phyloP scores from a whole-genome alignment of 1,284 basidiomycete genomes.

The Mycena sp. region DNA sequence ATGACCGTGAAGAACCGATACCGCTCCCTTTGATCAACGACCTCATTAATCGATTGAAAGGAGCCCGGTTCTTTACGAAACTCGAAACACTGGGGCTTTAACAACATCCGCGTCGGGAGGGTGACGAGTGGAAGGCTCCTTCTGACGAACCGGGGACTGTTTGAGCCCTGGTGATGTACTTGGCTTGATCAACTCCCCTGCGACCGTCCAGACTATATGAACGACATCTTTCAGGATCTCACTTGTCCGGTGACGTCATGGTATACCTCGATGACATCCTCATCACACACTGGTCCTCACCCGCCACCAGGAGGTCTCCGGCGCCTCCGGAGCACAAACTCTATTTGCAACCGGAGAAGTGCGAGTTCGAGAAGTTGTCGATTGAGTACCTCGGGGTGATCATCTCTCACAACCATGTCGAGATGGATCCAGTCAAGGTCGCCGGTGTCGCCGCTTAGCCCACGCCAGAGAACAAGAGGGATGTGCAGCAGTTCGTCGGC shows the following conservation, averaged over 20 bases:
- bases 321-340: slow-evolving; percentile 8
- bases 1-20: slow-evolving; percentile 48
- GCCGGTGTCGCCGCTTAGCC: slow-evolving; percentile 28
- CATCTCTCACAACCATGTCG: slow-evolving; percentile 4
- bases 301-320: slow-evolving; percentile 7
- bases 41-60: slow-evolving; percentile 32
- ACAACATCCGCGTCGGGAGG: slow-evolving; percentile 39
- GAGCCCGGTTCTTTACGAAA: slow-evolving; percentile 46
- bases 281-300: slow-evolving; percentile 17
- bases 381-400: slow-evolving; percentile 13
- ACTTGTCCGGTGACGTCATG: slow-evolving; percentile 6
- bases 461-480: slow-evolving; percentile 28
- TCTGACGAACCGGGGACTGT: slow-evolving; percentile 30
- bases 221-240: neutral
- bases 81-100: slow-evolving; percentile 45
- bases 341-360: slow-evolving; percentile 14
- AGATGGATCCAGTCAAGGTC: slow-evolving; percentile 17
- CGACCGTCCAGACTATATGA: slow-evolving; percentile 29
- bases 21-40: slow-evolving; percentile 30
- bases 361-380: slow-evolving; percentile 9
- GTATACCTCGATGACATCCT: slow-evolving; percentile 32
- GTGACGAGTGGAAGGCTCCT: slow-evolving; percentile 30
- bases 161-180: slow-evolving; percentile 38
- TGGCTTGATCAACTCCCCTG: slow-evolving; percentile 42
- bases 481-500: slow-evolving; percentile 38